Conservation (phyloP, 805 yeast genomes). For the Candida xyloterini region DNA sequence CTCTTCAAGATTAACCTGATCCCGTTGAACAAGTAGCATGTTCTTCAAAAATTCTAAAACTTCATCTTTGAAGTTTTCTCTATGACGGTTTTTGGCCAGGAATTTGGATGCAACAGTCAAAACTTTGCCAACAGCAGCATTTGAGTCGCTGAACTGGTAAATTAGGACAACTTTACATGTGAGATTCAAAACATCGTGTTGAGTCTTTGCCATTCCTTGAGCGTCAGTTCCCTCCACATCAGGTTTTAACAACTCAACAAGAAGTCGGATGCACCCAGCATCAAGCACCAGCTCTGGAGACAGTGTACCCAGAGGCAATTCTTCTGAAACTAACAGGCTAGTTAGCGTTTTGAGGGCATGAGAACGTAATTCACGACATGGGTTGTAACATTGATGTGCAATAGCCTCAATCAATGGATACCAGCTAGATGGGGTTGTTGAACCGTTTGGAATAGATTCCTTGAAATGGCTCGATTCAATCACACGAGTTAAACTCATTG, state of each 20-base stretch:
- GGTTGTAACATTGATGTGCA: constrained; percentile 86
- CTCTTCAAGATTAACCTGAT: constrained; percentile 22
- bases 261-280: constrained; percentile 69
- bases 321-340: constrained; percentile 41
- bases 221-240: constrained; percentile 61
- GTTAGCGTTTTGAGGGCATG: constrained; percentile 65
- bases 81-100: constrained; percentile 22
- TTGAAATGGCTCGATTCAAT: constrained; percentile 33
- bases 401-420: constrained; percentile 75
- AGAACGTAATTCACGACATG: constrained; percentile 71
- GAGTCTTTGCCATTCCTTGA: constrained; percentile 60
- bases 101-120: constrained; percentile 28
- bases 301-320: constrained; percentile 35
- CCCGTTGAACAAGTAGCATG: constrained; percentile 30
- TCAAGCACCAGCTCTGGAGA: constrained; percentile 61
- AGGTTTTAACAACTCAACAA: constrained; percentile 62
- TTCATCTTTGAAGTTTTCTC: constrained; percentile 31
- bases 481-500: constrained; percentile 46
- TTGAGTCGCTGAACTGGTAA: constrained; percentile 27
- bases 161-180: constrained; percentile 53
- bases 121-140: constrained; percentile 26
- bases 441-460: constrained; percentile 30
- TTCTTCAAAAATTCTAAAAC: constrained; percentile 33
- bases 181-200: constrained; percentile 62
- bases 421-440: constrained; percentile 34